A percentile compares a stretch with the other conserved stretches of the same genome.
These are phyloP conservation scores for Phytopythium delawarense DNA, from an alignment of 352 stramenopile genomes.

Conservation along the genomic window DNA sequence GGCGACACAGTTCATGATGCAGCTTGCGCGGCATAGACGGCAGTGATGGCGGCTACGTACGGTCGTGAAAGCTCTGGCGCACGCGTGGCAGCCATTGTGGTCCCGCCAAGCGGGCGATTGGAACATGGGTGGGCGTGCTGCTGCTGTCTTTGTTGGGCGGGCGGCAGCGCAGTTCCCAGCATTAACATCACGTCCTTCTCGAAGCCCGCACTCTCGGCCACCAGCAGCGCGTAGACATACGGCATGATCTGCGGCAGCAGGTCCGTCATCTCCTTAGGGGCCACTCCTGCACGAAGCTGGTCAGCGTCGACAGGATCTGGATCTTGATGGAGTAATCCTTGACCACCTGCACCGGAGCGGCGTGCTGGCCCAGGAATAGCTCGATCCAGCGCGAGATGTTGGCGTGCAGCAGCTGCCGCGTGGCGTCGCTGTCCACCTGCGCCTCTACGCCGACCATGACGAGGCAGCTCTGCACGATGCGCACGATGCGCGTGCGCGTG, in stretches of 20 bases:
- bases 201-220: slow-evolving; percentile 38
- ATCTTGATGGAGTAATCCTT: slow-evolving; percentile 76
- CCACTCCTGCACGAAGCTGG: slow-evolving; percentile 81
- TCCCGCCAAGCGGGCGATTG: slow-evolving; percentile 26
- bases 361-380: slow-evolving; percentile 55
- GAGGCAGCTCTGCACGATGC: slow-evolving; percentile 74
- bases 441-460: slow-evolving; percentile 83
- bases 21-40: slow-evolving; percentile 59
- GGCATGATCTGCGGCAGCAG: slow-evolving; percentile 70
- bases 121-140: slow-evolving; percentile 1
- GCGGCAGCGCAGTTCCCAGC: no score
- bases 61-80: slow-evolving; percentile 33
- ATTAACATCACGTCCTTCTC: slow-evolving; percentile 59
- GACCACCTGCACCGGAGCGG: slow-evolving; percentile 28
- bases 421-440: slow-evolving; percentile 58
- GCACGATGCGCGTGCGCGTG: slow-evolving; percentile 53
- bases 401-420: slow-evolving; percentile 52
- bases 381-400: slow-evolving; percentile 72
- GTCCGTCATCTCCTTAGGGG: slow-evolving; percentile 74
- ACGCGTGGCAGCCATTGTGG: slow-evolving; percentile 40
- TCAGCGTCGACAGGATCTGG: slow-evolving; percentile 65
- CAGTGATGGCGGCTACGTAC: slow-evolving; percentile 54
- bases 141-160: background rate
- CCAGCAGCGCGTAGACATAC: slow-evolving; percentile 56
- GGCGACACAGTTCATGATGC: slow-evolving; percentile 49